Percentiles rank a stretch among this genome's conserved stretches.
These are phyloP conservation scores for Setaria viridis DNA, from an alignment of 202 grass and related monocot species.

Conservation along the genomic window DNA sequence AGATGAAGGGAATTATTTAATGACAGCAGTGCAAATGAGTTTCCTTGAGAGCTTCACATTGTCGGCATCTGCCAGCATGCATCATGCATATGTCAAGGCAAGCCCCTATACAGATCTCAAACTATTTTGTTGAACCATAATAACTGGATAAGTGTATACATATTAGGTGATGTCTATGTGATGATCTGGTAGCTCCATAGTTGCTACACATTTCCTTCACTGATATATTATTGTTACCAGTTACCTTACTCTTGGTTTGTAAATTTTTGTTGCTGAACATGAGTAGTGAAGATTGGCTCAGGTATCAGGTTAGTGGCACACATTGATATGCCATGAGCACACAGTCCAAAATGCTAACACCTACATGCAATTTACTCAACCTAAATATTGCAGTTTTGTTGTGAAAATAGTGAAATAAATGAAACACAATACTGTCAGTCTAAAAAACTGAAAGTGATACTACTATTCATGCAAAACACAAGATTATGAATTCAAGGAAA, in stretches of 20 bases:
- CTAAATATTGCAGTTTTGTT: neutral
- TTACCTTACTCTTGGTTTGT: neutral
- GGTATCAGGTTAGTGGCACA: neutral
- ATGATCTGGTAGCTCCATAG: too few species aligned
- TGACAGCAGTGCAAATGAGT: neutral
- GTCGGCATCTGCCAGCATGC: too few species aligned
- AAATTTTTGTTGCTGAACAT: neutral
- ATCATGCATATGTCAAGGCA: too few species aligned
- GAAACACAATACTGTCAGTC: neutral
- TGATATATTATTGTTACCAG: too few species aligned
- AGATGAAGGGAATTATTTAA: neutral
- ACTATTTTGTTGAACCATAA: too few species aligned
- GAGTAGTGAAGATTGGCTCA: neutral
- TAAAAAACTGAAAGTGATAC: neutral
- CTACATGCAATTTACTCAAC: neutral
- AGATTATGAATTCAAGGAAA: neutral
- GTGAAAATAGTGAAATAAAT: neutral
- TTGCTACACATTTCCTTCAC: too few species aligned
- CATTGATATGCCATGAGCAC: neutral
- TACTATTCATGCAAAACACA: conserved; percentile 24
- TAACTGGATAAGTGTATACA: too few species aligned
- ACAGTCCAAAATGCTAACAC: neutral
- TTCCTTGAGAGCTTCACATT: too few species aligned
- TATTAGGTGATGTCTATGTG: too few species aligned
- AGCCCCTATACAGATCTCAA: too few species aligned